These are phyloP conservation scores for Xylariaceae sp. DNA, from an alignment of 2,329 filamentous ascomycete genomes.

Conservation along the genomic window DNA sequence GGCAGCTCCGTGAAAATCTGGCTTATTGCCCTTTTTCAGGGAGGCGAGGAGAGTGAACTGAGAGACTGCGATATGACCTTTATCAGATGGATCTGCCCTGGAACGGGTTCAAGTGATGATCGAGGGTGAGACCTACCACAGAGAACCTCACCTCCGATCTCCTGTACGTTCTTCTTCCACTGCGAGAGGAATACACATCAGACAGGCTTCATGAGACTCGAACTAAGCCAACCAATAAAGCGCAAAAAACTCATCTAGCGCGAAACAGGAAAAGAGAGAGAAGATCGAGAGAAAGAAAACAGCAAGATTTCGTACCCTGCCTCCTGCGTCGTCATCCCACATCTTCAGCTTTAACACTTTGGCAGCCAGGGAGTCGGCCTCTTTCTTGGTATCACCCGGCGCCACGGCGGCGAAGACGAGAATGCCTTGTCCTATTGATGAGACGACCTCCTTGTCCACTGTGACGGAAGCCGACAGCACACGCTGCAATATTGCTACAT, in stretches of 20 bases:
- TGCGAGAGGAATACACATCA: conserved; percentile 33
- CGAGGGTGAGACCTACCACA: conserved; percentile 60
- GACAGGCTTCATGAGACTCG: conserved; percentile 2
- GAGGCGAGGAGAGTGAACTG: conserved; percentile 92
- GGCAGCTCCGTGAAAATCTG: conserved; percentile 87
- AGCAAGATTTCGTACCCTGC: conserved; percentile 47
- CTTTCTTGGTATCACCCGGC: conserved; percentile 83
- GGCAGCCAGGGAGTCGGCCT: conserved; percentile 73
- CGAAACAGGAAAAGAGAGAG: conserved; percentile 4
- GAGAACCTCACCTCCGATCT: conserved; percentile 87
- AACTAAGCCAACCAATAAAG: background rate
- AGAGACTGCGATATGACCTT: conserved; percentile 57
- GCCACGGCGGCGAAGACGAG: conserved; percentile 89
- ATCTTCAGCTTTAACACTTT: conserved; percentile 88
- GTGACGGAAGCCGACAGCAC: conserved; percentile 94
- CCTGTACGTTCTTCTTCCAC: conserved; percentile 88
- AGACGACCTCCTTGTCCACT: conserved; percentile 84
- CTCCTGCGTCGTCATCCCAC: conserved; percentile 78
- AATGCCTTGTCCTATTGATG: conserved; percentile 83
- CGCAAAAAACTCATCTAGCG: too few species aligned
- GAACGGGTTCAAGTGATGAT: background rate
- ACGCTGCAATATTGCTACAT: conserved; percentile 78
- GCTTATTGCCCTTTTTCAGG: conserved; percentile 94
- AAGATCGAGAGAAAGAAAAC: conserved; percentile 6
- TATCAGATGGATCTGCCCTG: conserved; percentile 6